Evolutionary conservation across 2,329 filamentous ascomycete species (phyloP).

Genomic region (Verticillium zaregamsianum): DNA sequence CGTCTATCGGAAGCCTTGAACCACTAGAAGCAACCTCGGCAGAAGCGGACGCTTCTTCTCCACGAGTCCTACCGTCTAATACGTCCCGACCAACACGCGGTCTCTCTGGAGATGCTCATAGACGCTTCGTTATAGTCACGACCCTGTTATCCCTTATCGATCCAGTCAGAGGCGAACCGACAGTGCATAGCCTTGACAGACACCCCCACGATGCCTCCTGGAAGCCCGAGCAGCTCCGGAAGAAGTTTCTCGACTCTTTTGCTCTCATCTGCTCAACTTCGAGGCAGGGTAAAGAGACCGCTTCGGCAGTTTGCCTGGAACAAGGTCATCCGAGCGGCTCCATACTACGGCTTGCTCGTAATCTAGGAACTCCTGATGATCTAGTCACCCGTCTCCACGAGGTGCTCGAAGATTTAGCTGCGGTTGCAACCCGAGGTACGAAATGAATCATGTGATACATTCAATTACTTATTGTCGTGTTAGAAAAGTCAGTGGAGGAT

Average conservation of each 20-base stretch:
- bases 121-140: too few species aligned
- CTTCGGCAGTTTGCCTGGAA: conserved; percentile 26
- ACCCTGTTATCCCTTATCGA: conserved; percentile 11
- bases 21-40: too few species aligned
- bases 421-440: not conserved
- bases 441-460: too few species aligned
- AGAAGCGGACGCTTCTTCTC: too few species aligned
- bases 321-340: conserved; percentile 15
- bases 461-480: too few species aligned
- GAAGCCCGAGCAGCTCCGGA: conserved; percentile 13
- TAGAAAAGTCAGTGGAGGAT: too few species aligned
- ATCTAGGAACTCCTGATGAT: conserved; percentile 17
- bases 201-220: conserved; percentile 13
- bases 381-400: conserved; percentile 9
- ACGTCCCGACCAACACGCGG: too few species aligned
- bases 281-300: conserved; percentile 15
- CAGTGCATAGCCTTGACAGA: conserved; percentile 8
- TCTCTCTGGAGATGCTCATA: too few species aligned
- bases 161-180: conserved; percentile 20
- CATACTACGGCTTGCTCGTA: conserved; percentile 22
- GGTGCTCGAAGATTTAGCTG: not conserved
- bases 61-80: too few species aligned
- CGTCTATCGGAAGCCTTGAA: too few species aligned
- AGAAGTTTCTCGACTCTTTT: conserved; percentile 27
- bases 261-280: conserved; percentile 24